Base-by-base conservation (phyloP, 345 rosid genomes). In the Brassica nigra region DNA sequence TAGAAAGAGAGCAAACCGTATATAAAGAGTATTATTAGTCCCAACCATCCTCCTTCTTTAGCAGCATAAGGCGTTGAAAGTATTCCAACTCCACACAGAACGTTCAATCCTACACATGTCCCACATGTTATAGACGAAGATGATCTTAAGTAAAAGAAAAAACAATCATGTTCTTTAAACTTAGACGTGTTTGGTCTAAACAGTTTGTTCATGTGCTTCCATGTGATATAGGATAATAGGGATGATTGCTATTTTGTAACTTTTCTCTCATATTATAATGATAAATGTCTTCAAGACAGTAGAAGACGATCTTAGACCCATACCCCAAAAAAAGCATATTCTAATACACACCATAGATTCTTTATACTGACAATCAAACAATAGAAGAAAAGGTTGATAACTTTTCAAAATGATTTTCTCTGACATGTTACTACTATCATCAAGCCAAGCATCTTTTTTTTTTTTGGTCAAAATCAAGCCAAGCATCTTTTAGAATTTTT, bases 11-110 rank as follows among this genome's bases (percentile, higher is more conserved):
- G 86, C 62, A 90, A 73, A 14, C 89, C 97, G 76, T 83, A 95
- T 70, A 82, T 31, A 4, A 95, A 29, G 72, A 93, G 77, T 71
- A 95, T 87, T 12, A 84, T 30, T 1, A 95, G 88, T 8, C 98
- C 93, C 0, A 84, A 15, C 99, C 99, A 95, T 82, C 99, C 99
- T 81, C 97, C 99, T 90, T 93, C 92, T 83, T 87, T 91, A 1
- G 92, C 93, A 66, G 99, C 99, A 77, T 86, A 95, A 27, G 98
- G 89, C 1, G 99, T 95, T 1, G 99, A 95, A 27, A 95, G 89
- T 68, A 95, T 85, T 37, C 99, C 99, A 70, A 95, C 99, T 67
- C 99, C 99, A 84, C 99, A 95, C 27, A 95, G 86, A 70, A 95
- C 98, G 82, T 95, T 95, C 75, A 95, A 67, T 52, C 99, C 98